Evolutionary conservation across 768 basidiomycete species (phyloP).

Genomic region (Lanmaoa pseudosensibilis): DNA sequence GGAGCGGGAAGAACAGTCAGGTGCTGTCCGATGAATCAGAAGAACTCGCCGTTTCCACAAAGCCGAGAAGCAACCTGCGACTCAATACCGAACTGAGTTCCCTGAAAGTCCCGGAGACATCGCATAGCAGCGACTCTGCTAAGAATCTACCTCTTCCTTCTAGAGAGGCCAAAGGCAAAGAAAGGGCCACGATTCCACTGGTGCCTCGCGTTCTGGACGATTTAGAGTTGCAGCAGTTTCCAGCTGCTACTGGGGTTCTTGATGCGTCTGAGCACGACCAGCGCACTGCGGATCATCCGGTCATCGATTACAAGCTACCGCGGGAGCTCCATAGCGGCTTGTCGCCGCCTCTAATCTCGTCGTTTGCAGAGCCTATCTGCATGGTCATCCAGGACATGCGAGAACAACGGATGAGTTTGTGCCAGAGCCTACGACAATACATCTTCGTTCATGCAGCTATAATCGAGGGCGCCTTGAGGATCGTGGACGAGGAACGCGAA

Average conservation of each 20-base stretch:
- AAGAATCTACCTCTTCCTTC: background rate
- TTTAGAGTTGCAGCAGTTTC: background rate
- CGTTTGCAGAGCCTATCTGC: constrained; percentile 74
- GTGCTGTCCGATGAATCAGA: constrained; percentile 8
- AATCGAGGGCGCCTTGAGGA: constrained; percentile 74
- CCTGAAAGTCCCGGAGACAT: background rate
- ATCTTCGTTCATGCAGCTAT: constrained; percentile 89
- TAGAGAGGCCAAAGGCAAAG: constrained; percentile 1
- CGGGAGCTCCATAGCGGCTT: constrained; percentile 52
- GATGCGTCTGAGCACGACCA: constrained; percentile 11
- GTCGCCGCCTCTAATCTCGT: constrained; percentile 60
- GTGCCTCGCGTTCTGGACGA: background rate
- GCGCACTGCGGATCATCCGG: constrained; percentile 9
- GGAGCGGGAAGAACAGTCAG: constrained; percentile 5
- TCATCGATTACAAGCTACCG: constrained; percentile 62
- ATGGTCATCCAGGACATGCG: constrained; percentile 90
- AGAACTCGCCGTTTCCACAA: background rate
- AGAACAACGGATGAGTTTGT: constrained; percentile 94
- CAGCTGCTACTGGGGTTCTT: background rate
- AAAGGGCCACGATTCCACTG: background rate
- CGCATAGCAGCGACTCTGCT: background rate
- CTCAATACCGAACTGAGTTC: constrained; percentile 1
- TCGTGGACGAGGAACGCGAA: constrained; percentile 71
- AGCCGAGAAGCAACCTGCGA: background rate
- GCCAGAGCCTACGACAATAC: constrained; percentile 92